Evolutionary conservation across 2,329 filamentous ascomycete species (phyloP).

Genomic region (Venturiaceae sp.): DNA sequence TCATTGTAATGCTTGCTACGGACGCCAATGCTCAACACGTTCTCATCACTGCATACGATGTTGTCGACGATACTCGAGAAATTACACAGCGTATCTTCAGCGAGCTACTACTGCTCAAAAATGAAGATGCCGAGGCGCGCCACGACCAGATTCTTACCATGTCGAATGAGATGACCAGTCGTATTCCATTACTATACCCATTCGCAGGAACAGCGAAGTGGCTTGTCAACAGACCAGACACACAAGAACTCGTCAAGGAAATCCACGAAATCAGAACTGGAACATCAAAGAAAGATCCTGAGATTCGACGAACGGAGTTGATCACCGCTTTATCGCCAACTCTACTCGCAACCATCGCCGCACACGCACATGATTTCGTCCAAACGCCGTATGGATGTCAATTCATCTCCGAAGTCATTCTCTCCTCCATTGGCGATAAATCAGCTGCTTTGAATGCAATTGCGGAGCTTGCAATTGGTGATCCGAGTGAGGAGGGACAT

Average conservation of each 20-base stretch:
- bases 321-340: slow-evolving; percentile 63
- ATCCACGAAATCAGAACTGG: slow-evolving; percentile 68
- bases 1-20: slow-evolving; percentile 72
- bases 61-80: slow-evolving; percentile 89
- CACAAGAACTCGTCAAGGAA: slow-evolving; percentile 64
- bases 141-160: slow-evolving; percentile 56
- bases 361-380: slow-evolving; percentile 58
- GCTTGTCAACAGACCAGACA: slow-evolving; percentile 43
- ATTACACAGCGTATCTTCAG: slow-evolving; percentile 77
- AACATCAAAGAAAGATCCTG: slow-evolving; percentile 89
- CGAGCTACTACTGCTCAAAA: slow-evolving; percentile 60
- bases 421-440: slow-evolving; percentile 69
- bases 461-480: slow-evolving; percentile 32
- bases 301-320: slow-evolving; percentile 65
- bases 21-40: slow-evolving; percentile 72
- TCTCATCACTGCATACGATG: slow-evolving; percentile 77
- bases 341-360: slow-evolving; percentile 63
- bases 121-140: slow-evolving; percentile 26
- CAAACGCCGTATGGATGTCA: slow-evolving; percentile 77
- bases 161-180: slow-evolving; percentile 55
- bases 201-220: slow-evolving; percentile 57
- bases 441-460: slow-evolving; percentile 59
- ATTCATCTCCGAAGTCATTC: slow-evolving; percentile 71
- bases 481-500: slow-evolving; percentile 40
- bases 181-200: slow-evolving; percentile 67